Base-by-base conservation (phyloP, 192 early-diverging fungal species). In the Thamnidium elegans region DNA sequence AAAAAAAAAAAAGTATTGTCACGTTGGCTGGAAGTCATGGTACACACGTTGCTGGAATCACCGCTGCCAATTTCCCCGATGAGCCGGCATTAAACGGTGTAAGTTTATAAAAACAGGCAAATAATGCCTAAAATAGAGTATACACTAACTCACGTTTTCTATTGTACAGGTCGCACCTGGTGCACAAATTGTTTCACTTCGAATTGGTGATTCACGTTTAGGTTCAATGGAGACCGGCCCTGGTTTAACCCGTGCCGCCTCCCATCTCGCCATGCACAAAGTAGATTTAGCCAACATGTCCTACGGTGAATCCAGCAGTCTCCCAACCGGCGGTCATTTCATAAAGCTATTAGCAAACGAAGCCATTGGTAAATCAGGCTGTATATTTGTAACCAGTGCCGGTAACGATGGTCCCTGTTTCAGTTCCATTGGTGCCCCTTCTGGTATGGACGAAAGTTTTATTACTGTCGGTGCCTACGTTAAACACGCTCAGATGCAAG, bases 401-500 rank as follows among this genome's bases (percentile, higher is more conserved):
- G 94, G 97, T 55, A 99, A 99, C 69, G 88, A 87, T 50, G 97
- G 97, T 9, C 95, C 97, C 2, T 91, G 88, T 19, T 79, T 95
- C 61, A 85, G 87, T 20, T 93, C 95, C 1, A 81, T 86, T 20
- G 90, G 92, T 36, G 82, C 94, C 3, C 97, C 97, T 0, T 93
- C 90, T 53, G 89, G 89, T 58, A 88, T 85, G 48, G 79, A 79
- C 5, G 74, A 83, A 36, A 83, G 78, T 55, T 72, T 97, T n/a
- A 89, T 99, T 39, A 85, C 90, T 15, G 97, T 98, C 13, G 97
- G 97, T 19, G 97, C 97, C 0, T 94, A 91, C 63, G 89, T 93
- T 11, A 90, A 86, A 48, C 80, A 89, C 52, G 79, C 84, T 44
- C 92, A 95, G 88, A 89, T 92, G 81, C 80, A 87, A 58, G 89